Percentiles rank a stretch among this genome's conserved stretches.
Conservation (phyloP, 768 basidiomycete species). For the Boletus sp. region DNA sequence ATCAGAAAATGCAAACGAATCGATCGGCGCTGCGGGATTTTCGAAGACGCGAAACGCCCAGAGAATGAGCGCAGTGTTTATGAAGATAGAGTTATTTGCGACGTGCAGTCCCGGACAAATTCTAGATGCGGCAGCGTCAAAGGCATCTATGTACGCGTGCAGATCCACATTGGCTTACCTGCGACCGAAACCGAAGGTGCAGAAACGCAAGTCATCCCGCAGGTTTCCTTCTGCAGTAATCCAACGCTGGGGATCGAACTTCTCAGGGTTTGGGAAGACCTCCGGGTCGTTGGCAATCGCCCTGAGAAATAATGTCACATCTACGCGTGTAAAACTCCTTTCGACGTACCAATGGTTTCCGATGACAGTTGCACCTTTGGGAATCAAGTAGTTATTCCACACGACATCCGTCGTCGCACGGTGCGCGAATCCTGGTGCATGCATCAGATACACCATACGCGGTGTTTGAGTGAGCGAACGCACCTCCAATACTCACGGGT, state of each 20-base stretch:
- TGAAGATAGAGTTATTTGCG: slow-evolving; percentile 47
- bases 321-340: background rate
- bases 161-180: slow-evolving; percentile 1
- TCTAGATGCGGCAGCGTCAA: background rate
- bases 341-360: slow-evolving; percentile 12
- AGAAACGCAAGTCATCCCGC: slow-evolving; percentile 9
- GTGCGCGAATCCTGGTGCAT: slow-evolving; percentile 54
- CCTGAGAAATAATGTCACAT: background rate
- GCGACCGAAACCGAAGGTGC: slow-evolving; percentile 9
- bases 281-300: slow-evolving; percentile 12
- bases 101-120: slow-evolving; percentile 37
- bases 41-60: slow-evolving; percentile 59
- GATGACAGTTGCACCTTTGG: slow-evolving; percentile 16
- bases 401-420: slow-evolving; percentile 57
- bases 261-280: slow-evolving; percentile 10
- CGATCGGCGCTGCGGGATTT: slow-evolving; percentile 51
- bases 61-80: slow-evolving; percentile 58
- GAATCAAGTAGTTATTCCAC: slow-evolving; percentile 38
- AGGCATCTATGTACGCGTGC: background rate
- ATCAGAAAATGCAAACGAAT: slow-evolving; percentile 56
- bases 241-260: slow-evolving; percentile 12
- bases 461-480: background rate
- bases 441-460: background rate
- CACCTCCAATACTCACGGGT: slow-evolving; percentile 33
- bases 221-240: background rate